A percentile compares a stretch with the other conserved stretches of the same genome.
These are phyloP conservation scores for Vigna radiata DNA, from an alignment of 306 rosid species.

Conservation along the genomic window DNA sequence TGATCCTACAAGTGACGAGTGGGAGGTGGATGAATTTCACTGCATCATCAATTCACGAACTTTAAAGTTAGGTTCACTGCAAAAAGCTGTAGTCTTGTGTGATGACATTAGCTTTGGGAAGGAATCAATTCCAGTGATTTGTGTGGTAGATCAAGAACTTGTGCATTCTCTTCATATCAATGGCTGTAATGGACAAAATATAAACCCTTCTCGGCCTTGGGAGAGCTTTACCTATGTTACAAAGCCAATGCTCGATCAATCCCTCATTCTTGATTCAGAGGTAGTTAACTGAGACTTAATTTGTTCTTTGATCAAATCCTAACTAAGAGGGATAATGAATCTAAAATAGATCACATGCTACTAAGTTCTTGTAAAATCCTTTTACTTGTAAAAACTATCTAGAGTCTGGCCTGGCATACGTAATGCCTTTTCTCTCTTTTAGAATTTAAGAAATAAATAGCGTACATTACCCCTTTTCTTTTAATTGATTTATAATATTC, in stretches of 20 bases:
- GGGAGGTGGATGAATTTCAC: conserved; percentile 82
- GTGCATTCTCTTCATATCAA: conserved; percentile 58
- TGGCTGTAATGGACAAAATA: conserved; percentile 55
- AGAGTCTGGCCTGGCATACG: neutral
- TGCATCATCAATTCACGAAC: conserved; percentile 62
- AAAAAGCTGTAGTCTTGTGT: conserved; percentile 66
- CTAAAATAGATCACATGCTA: conserved; percentile 5
- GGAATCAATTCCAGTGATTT: conserved; percentile 80
- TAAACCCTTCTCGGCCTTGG: conserved; percentile 68
- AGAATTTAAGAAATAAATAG: conserved; percentile 25
- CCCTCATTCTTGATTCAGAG: conserved; percentile 72
- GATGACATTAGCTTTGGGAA: conserved; percentile 92
- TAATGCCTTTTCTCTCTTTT: neutral
- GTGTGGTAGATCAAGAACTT: conserved; percentile 74
- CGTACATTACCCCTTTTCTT: conserved; percentile 18
- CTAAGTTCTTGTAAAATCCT: neutral
- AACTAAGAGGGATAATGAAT: neutral
- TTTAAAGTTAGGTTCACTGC: conserved; percentile 57
- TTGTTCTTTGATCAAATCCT: conserved; percentile 39
- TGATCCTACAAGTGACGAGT: conserved; percentile 60
- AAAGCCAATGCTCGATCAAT: conserved; percentile 77
- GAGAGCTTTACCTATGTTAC: conserved; percentile 74
- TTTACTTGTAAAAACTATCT: conserved; percentile 22
- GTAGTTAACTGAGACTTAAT: conserved; percentile 52
- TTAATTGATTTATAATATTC: conserved; percentile 28